Percentiles rank a stretch among this genome's conserved stretches.
phyloP scores from a whole-genome alignment of 202 grass and related monocot genomes.

The Digitaria exilis region DNA sequence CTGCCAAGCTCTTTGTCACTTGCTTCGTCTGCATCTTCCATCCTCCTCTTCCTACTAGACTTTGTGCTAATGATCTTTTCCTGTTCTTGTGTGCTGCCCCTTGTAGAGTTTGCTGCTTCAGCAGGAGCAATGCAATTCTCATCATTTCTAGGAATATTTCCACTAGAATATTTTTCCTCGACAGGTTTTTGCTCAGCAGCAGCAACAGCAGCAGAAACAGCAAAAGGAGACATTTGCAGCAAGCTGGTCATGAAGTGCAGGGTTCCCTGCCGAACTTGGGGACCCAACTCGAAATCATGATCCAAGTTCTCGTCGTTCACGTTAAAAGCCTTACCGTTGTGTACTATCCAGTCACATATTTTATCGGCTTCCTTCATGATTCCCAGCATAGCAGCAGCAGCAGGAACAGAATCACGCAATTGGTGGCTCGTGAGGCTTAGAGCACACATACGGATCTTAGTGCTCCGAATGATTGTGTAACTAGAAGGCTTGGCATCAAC shows the following conservation, averaged over 20 bases:
- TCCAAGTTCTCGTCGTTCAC: too few species aligned
- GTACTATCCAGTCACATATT: too few species aligned
- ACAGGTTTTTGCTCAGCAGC: neutral
- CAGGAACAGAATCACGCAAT: neutral
- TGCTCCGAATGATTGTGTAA: too few species aligned
- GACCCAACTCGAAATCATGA: too few species aligned
- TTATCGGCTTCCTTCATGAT: too few species aligned
- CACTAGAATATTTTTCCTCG: neutral
- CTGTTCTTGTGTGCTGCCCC: neutral
- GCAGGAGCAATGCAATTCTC: neutral
- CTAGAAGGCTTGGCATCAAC: neutral
- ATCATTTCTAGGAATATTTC: slow-evolving; percentile 1
- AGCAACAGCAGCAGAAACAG: too few species aligned
- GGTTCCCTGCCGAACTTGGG: too few species aligned
- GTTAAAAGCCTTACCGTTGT: too few species aligned
- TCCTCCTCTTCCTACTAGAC: neutral
- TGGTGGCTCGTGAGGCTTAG: neutral
- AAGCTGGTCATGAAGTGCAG: too few species aligned
- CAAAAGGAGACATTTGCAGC: too few species aligned
- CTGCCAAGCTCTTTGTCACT: neutral
- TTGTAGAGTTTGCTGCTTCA: neutral
- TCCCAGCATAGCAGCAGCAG: slow-evolving; percentile 3
- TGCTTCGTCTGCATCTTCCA: neutral
- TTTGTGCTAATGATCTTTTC: neutral
- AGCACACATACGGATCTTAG: neutral